Evolutionary conservation across 129 eudicot species (phyloP).

Genomic region (Deinandra increscens): DNA sequence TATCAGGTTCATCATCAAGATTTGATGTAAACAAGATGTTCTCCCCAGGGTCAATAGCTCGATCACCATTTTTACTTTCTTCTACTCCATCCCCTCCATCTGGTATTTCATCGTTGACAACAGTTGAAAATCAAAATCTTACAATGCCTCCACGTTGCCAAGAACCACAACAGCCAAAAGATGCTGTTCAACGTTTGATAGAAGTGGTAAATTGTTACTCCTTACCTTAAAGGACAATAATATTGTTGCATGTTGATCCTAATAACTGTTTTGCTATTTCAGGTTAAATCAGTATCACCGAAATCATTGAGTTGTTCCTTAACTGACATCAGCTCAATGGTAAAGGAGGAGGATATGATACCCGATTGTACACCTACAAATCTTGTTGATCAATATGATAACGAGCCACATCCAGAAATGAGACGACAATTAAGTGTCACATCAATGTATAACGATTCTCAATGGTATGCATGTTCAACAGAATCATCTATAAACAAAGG

Average conservation of each 20-base stretch:
- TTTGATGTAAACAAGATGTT: slow-evolving; percentile 4
- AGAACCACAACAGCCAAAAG: slow-evolving; percentile 10
- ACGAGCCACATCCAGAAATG: not conserved
- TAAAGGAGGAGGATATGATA: slow-evolving; percentile 1
- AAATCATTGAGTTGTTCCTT: slow-evolving; percentile 13
- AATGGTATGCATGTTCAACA: not conserved
- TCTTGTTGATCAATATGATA: not conserved
- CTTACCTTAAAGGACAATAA: not conserved
- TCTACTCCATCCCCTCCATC: slow-evolving; percentile 16
- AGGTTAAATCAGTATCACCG: slow-evolving; percentile 32
- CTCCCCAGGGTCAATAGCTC: slow-evolving; percentile 23
- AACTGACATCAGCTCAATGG: slow-evolving; percentile 21
- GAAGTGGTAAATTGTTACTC: slow-evolving; percentile 27
- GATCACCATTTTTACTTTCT: slow-evolving; percentile 16
- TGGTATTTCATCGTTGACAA: not conserved
- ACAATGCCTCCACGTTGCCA: not conserved
- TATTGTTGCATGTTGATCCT: slow-evolving; percentile 10
- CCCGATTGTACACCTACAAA: not conserved
- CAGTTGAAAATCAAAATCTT: not conserved
- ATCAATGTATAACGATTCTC: slow-evolving; percentile 1
- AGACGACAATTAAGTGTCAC: slow-evolving; percentile 7
- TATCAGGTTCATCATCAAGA: not conserved
- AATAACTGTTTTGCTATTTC: slow-evolving; percentile 6
- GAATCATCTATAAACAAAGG: not conserved
- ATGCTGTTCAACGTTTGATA: slow-evolving; percentile 12